These are phyloP conservation scores for Blastocystis sp. DNA, from an alignment of 352 stramenopile species.

Conservation along the genomic window DNA sequence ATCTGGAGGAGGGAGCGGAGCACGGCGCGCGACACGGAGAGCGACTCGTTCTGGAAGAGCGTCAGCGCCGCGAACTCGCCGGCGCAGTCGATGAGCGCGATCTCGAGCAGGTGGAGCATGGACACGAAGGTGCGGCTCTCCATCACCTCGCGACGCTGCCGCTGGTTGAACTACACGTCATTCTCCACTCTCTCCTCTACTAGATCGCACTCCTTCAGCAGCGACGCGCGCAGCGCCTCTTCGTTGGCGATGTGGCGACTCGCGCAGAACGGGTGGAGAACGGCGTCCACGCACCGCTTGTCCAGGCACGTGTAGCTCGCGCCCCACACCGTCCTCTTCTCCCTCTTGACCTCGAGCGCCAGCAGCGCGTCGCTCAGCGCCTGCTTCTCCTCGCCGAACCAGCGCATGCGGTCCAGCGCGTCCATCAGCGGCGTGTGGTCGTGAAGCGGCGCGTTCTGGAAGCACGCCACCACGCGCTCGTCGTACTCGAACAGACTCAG, in stretches of 20 bases:
- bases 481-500: background rate
- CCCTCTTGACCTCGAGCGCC: background rate
- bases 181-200: background rate
- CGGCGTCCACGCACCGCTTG: background rate
- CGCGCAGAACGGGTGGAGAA: background rate
- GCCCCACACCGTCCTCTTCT: background rate
- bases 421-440: background rate
- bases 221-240: background rate
- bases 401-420: background rate
- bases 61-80: background rate
- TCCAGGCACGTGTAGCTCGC: background rate
- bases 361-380: background rate
- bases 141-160: background rate
- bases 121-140: background rate
- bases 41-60: background rate
- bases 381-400: background rate
- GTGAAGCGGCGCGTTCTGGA: background rate
- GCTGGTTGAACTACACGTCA: background rate
- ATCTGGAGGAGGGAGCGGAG: slow-evolving; percentile 4
- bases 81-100: slow-evolving; percentile 6
- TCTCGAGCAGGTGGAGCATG: background rate
- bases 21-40: background rate
- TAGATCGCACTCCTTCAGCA: background rate
- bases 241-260: background rate
- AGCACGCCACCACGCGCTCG: background rate